Evolutionary conservation across 2,329 filamentous ascomycete genomes (phyloP), one percentile per base, ranked within the genome.

Genomic region (Endoconidiophora laricicola): DNA sequence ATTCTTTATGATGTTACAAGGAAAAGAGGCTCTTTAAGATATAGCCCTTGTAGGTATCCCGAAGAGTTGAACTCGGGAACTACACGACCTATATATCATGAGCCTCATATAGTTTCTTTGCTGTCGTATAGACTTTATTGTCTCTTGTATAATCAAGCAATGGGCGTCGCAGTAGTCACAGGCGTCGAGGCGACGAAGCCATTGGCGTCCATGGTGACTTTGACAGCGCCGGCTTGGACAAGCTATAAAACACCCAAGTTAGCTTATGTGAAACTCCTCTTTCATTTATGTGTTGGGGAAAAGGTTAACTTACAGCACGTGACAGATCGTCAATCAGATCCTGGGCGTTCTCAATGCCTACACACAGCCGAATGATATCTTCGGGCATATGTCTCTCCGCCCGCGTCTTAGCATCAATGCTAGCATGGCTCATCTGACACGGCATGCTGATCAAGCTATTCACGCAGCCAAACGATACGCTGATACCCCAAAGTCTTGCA

Each of bases 391-490:
- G 81, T 56, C 88, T 76, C 67, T 94, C 87, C 59, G 78, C 73
- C 57, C 91, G 74, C 48, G 88, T 96, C 70, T 94, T 94, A 53
- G 87, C 85, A 62, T 96, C 91, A 60, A 98, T 98, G 62, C 86
- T 94, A 38, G 91, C 91, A 66, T 98, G 91, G 66, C 90, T 96
- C 93, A 98, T 98, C 60, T 90, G 87, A 68, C 91, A 98, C 6
- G 91, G 90, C 90, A 98, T 95, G 69, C 88, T 95, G 66, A 98
- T 98, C 63, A 98, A 70, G 62, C 86, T 94, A 69, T 98, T 98
- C 57, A 98, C 91, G 63, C 91, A 96, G 44, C 91, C 91, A 62
- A 98, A 98, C 61, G 86, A 94, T 53, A 98, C 91, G 57, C 85
- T 93, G 58, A 98, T 98, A 33, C 84, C 87, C 80, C 86, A 98